Base-by-base conservation (phyloP, 192 early-diverging fungal species). In the Gigaspora rosea region DNA sequence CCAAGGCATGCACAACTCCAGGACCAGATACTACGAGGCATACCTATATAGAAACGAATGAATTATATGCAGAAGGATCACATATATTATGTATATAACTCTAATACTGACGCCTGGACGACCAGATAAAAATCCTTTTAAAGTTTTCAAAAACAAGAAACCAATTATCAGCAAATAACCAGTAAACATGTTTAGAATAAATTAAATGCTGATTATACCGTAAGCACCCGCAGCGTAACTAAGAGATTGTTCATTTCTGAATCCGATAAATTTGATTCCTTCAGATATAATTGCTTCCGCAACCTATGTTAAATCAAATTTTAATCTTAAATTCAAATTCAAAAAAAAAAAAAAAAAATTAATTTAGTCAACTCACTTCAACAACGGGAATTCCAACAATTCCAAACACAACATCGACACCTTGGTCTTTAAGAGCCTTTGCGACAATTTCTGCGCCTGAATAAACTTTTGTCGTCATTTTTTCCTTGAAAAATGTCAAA, bases 381-480 rank as follows among this genome's bases (percentile, higher is more conserved):
- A 92, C 86, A 11, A 93, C 90, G 33, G 92, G 92, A 71, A 92
- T 91, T 4, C 92, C 92, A 41, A 93, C 92, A 72, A 93, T 92
- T 18, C 92, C 92, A 85, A 93, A 93, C 4, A 91, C 83, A 4
- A 90, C 86, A 18, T 75, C 66, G 27, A 93, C 88, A 51, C 87
- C 88, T 59, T 88, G 91, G 10, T 80, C 76, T 73, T 88, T 87
- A 18, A 93, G 85, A 10, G 88, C 76, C 8, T 32, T 50, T 10
- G 91, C 91, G n/a, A 90, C 81, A 1, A 90, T 50, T 64, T 88
- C 83, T 16, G 90, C 90, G 48, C 91, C 91, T 5, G 84, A 41
- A 41, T 41, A 41, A 41, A 7, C 7, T 41, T 41, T 41, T 41
- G 41, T 41, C 41, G 27, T 27, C 27, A 27, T 27, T n/a, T n/a